Conservation (phyloP, 1,139 yeast genomes). For the Pichia sp. region DNA sequence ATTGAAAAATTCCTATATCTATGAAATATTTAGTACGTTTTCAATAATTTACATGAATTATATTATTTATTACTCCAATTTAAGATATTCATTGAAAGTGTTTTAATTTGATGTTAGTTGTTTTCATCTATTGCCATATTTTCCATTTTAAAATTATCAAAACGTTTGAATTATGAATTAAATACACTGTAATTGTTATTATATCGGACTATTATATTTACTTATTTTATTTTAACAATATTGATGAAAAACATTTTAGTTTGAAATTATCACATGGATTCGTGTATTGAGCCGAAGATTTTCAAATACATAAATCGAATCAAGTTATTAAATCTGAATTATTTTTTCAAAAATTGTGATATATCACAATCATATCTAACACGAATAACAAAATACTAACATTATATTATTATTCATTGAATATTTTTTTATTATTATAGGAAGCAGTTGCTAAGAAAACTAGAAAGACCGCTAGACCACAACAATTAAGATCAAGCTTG, state of each 20-base stretch:
- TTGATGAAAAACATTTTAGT: too few relatives aligned
- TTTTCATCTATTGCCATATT: not conserved
- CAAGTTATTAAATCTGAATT: not conserved
- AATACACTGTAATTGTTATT: too few relatives aligned
- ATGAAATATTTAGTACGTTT: not conserved
- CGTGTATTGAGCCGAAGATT: too few relatives aligned
- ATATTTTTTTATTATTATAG: constrained; percentile 3
- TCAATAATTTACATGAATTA: too few relatives aligned
- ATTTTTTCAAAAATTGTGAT: not conserved
- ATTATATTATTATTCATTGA: not conserved
- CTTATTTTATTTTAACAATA: too few relatives aligned
- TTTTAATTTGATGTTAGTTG: not conserved
- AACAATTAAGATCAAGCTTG: constrained; percentile 92
- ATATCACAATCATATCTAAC: not conserved
- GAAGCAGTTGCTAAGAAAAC: constrained; percentile 62
- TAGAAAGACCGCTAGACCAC: constrained; percentile 92
- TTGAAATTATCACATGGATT: too few relatives aligned
- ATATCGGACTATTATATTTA: too few relatives aligned
- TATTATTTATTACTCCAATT: too few relatives aligned
- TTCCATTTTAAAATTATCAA: not conserved
- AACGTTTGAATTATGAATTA: not conserved
- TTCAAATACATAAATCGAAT: too few relatives aligned
- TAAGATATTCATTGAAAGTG: too few relatives aligned
- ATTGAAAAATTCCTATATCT: not conserved
- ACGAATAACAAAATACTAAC: constrained; percentile 9